phyloP scores from a whole-genome alignment of 441 rosid species.

The Pelargonium australe region DNA sequence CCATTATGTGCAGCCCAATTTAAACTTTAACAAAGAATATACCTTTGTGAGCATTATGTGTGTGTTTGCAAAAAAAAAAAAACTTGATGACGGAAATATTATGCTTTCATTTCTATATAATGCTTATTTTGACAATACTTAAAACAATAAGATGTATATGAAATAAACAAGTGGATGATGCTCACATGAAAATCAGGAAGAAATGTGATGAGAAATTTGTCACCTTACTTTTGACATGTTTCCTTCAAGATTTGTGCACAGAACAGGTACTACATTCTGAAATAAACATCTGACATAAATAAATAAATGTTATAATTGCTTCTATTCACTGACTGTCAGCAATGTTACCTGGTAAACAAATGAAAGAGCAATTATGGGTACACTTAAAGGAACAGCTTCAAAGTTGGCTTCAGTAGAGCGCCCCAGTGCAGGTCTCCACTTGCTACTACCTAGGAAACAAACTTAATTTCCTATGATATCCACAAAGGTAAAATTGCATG shows the following conservation, averaged over 20 bases:
- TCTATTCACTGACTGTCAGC: constrained; percentile 13
- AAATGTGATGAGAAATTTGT: constrained; percentile 22
- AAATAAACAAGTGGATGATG: no score
- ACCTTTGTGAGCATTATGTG: no score
- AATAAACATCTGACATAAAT: constrained; percentile 15
- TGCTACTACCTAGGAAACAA: constrained; percentile 56
- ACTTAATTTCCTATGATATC: constrained; percentile 5
- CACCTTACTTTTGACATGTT: constrained; percentile 92
- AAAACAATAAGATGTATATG: not conserved
- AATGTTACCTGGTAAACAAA: constrained; percentile 86
- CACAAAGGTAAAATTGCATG: not conserved
- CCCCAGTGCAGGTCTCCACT: constrained; percentile 70
- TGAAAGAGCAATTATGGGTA: constrained; percentile 88
- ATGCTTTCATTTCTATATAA: not conserved
- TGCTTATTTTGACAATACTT: not conserved
- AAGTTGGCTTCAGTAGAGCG: constrained; percentile 77
- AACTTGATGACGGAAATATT: not conserved
- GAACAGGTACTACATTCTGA: constrained; percentile 93
- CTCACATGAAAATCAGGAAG: not conserved
- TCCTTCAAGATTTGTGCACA: constrained; percentile 93
- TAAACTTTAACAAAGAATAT: no score
- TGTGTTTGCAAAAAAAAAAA: no score
- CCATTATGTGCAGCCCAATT: no score
- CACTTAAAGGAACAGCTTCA: constrained; percentile 87
- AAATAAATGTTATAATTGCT: constrained; percentile 15